Evolutionary conservation across 2,329 filamentous ascomycete species (phyloP), one percentile per base, ranked within the genome.

Genomic region (Chrysoporthe cubensis): DNA sequence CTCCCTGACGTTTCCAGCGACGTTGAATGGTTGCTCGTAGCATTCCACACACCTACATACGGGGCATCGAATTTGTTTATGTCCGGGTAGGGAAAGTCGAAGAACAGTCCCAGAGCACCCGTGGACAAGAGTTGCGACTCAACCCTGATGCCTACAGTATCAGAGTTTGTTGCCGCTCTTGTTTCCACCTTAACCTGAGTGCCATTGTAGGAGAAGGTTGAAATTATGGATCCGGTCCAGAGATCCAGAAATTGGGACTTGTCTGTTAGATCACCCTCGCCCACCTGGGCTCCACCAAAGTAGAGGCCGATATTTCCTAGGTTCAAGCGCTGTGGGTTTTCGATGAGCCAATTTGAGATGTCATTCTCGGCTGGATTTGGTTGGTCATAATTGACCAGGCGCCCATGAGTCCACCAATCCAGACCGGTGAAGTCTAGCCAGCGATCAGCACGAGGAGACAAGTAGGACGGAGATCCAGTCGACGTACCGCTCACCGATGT

Each of bases 11-110:
- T 69, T 13, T 72, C 69, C 1, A 84, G 70, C 0, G 67, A 73
- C 0, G 83, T 85, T 2, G 73, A 78, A 70, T 86, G 83, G 16
- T 79, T 79, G 6, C 74, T 74, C 0, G 83, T 82, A 5, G 79
- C 80, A 72, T 85, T 83, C 75, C 82, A 85, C 4, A 84, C 73
- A 1, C 84, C 84, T 1, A 87, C 84, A 69, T 83, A 87, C 0
- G 85, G 84, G 1, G 83, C 83, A 48, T 86, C 83, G 66, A 86
- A 87, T 70, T 86, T 86, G 71, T 84, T 82, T 37, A 74, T 74
- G 18, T 79, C 82, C 26, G 83, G 78, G 64, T 83, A 82, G 2
- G 85, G 84, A 65, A 84, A 87, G 65, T 87, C 84, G 65, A 87
- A 80, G 70, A 85, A 85, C 6, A 86, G 72, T 0, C 81, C 80